Base-by-base conservation (phyloP, 345 rosid species). In the Eucalyptus microcorys region DNA sequence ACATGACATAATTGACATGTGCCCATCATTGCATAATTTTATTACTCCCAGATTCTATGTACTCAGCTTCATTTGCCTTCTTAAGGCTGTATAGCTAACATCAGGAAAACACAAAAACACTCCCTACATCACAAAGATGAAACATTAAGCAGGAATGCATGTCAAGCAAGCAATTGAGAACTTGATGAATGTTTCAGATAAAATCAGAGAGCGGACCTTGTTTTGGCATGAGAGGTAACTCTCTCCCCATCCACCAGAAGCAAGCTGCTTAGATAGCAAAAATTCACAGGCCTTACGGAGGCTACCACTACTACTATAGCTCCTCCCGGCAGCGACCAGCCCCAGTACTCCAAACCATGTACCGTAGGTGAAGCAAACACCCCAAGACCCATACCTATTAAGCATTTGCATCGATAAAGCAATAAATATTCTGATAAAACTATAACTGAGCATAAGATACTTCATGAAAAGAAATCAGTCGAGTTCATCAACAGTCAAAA, bases 241-340 rank as follows among this genome's bases (percentile, higher is more conserved):
- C 93, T 97, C 99, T 91, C 99, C 99, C 99, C 99, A 98, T 79
- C 99, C 99, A 34, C 98, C 99, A 9, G 97, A 95, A 84, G 94
- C 86, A 86, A 91, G 91, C 93, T 98, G 99, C 92, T 96, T 96
- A 79, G 99, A 97, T 90, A 97, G 88, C 88, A 97, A 94, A 94
- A 97, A 97, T 57, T 96, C 94, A 87, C 98, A 97, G 88, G 99
- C 99, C 93, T 94, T 97, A 40, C 94, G 93, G 52, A 97, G 91
- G 89, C 92, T 89, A 84, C 95, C 89, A 88, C 94, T 94, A 93
- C 91, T 95, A 84, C 89, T 88, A 89, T 91, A 93, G 91, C 90
- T 94, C 91, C 92, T 97, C 89, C 99, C 99, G 24, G 93, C 96
- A 89, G 98, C 98, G 71, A 94, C 94, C 89, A 98, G 92, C 37